Evolutionary conservation across 1,139 yeast species (phyloP).

Genomic region (Protomyces lactucae-debilis): DNA sequence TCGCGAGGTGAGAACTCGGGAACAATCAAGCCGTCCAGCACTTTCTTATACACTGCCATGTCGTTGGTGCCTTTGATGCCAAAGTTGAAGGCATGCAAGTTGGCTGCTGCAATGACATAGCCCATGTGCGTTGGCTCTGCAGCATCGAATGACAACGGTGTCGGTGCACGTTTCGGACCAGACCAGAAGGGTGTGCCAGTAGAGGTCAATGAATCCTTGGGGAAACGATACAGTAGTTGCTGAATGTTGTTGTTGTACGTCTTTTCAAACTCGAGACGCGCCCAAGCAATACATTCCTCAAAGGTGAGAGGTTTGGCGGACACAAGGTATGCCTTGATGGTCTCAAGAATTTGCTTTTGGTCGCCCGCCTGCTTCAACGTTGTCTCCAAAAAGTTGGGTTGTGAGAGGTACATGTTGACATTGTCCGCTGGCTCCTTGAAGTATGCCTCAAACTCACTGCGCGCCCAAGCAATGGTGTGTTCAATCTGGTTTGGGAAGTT

Average conservation of each 20-base stretch:
- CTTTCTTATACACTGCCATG: conserved; percentile 45
- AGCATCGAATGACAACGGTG: conserved; percentile 70
- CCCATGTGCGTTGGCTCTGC: conserved; percentile 71
- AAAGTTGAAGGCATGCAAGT: conserved; percentile 80
- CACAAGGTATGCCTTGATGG: conserved; percentile 63
- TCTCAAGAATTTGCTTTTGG: conserved; percentile 77
- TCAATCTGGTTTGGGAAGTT: conserved; percentile 97
- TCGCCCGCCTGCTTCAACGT: conserved; percentile 89
- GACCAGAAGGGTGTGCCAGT: conserved; percentile 96
- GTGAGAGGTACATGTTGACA: conserved; percentile 82
- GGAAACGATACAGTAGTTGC: conserved; percentile 89
- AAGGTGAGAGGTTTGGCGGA: conserved; percentile 79
- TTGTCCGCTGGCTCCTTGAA: conserved; percentile 87
- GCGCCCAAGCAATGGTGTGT: conserved; percentile 99
- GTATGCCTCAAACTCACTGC: conserved; percentile 88
- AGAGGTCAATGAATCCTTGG: conserved; percentile 84
- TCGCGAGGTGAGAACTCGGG: conserved; percentile 68
- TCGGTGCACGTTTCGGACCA: conserved; percentile 96
- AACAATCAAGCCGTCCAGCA: conserved; percentile 53
- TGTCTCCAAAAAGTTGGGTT: conserved; percentile 87
- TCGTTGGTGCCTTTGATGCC: conserved; percentile 58
- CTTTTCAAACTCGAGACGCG: conserved; percentile 78
- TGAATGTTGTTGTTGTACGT: conserved; percentile 79
- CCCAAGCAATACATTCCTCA: conserved; percentile 95
- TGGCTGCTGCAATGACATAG: conserved; percentile 84